Conservation (phyloP, 768 basidiomycete species). For the Leccinum boreale region DNA sequence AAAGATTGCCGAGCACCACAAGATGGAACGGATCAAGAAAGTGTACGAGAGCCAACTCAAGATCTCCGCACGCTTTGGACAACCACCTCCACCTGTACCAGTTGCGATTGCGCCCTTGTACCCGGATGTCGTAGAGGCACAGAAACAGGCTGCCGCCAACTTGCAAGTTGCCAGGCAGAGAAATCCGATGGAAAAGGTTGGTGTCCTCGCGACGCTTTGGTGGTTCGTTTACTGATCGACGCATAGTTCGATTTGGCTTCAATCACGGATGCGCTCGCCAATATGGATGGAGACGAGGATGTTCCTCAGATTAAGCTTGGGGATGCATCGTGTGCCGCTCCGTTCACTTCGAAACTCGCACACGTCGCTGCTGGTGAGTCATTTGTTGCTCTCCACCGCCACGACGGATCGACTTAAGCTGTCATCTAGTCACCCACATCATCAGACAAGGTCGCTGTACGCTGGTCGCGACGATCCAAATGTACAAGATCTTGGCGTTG, state of each 20-base stretch:
- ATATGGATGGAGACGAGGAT: slow-evolving; percentile 93
- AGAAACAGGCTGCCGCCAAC: slow-evolving; percentile 72
- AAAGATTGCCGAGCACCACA: slow-evolving; percentile 91
- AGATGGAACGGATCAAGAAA: slow-evolving; percentile 88
- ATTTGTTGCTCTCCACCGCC: background rate
- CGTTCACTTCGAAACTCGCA: slow-evolving; percentile 97
- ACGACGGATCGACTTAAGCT: background rate
- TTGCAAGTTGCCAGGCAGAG: slow-evolving; percentile 62
- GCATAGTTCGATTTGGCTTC: slow-evolving; percentile 69
- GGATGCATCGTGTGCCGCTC: slow-evolving; percentile 98
- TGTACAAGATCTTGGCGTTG: slow-evolving; percentile 98
- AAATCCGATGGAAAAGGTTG: slow-evolving; percentile 90
- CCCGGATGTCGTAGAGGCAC: slow-evolving; percentile 89
- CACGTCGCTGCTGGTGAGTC: slow-evolving; percentile 92
- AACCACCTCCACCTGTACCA: slow-evolving; percentile 92
- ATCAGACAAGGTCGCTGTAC: slow-evolving; percentile 99
- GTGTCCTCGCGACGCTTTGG: slow-evolving; percentile 12
- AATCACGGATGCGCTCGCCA: slow-evolving; percentile 82
- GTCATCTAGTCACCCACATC: slow-evolving; percentile 81
- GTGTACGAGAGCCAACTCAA: slow-evolving; percentile 95
- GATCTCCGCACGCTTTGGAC: slow-evolving; percentile 85
- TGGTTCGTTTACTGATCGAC: slow-evolving; percentile 7
- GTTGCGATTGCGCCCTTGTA: slow-evolving; percentile 81
- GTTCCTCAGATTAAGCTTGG: slow-evolving; percentile 98
- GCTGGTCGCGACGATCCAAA: slow-evolving; percentile 96